Base-by-base conservation (phyloP, 2,329 filamentous ascomycete species). In the Arthrobotrys megalospora region DNA sequence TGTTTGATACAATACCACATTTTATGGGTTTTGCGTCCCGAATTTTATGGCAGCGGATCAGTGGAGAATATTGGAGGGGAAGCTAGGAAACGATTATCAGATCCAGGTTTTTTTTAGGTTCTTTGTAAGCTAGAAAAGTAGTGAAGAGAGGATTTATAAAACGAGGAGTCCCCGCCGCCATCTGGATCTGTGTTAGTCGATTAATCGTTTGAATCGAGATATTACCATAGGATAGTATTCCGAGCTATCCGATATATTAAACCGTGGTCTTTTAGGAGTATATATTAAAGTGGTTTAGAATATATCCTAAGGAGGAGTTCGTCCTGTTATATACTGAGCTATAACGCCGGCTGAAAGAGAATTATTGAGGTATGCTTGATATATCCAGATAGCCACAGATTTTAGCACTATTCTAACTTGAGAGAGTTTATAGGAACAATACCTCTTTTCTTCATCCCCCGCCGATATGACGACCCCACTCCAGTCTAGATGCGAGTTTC, bases 401-500 rank as follows among this genome's bases (percentile, higher is more conserved):
- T 36, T 16, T 36, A 1, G n/a, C n/a, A n/a, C n/a, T n/a, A n/a
- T n/a, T n/a, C n/a, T n/a, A n/a, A n/a, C n/a, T n/a, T n/a, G n/a
- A n/a, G n/a, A n/a, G n/a, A n/a, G n/a, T n/a, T n/a, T 55, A n/a
- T 10, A 53, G 50, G 50, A 36, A 2, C 5, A 38, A 4, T 14
- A 24, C 19, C n/a, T 8, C 6, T 19, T 8, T 6, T 7, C n/a
- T 10, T 7, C 32, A 21, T 10, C 8, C 8, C 24, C 19, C 24
- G n/a, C 28, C 36, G 36, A 60, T 1, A 72, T 72, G 68, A 12
- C 68, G 8, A 55, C 45, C 36, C 55, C n/a, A 24, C 58, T 72
- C 6, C 36, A 65, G 11, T 64, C 68, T 14, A 55, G 47, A 48
- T 72, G 68, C 58, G 68, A 72, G 19, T 47, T 45, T 21, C 68